Evolutionary conservation across 805 yeast genomes (phyloP).

Genomic region (Wickerhamomyces silvicola): DNA sequence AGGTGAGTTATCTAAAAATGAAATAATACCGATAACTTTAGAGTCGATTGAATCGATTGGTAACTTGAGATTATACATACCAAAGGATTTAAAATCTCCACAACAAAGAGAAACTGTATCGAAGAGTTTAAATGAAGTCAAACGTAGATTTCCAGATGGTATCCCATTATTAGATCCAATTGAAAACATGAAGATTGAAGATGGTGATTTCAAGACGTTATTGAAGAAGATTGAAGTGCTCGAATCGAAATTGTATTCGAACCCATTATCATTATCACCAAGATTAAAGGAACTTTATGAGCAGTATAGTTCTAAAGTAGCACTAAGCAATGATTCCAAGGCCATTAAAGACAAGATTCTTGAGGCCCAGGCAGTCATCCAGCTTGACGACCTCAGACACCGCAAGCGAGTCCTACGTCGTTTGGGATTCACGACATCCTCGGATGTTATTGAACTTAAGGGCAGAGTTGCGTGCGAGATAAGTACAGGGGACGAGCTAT

Average conservation of each 20-base stretch:
- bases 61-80: constrained; percentile 74
- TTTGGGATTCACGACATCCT: constrained; percentile 79
- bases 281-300: constrained; percentile 58
- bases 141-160: constrained; percentile 82
- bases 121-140: constrained; percentile 74
- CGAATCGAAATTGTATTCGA: constrained; percentile 64
- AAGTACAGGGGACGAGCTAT: constrained; percentile 77
- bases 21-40: constrained; percentile 79
- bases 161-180: constrained; percentile 89
- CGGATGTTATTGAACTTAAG: constrained; percentile 89
- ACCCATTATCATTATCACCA: constrained; percentile 60
- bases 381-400: constrained; percentile 86
- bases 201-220: constrained; percentile 65
- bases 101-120: constrained; percentile 54
- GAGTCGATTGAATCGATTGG: constrained; percentile 71
- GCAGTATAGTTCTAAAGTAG: constrained; percentile 58
- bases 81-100: constrained; percentile 61
- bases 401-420: constrained; percentile 91
- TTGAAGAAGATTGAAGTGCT: constrained; percentile 76
- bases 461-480: constrained; percentile 98
- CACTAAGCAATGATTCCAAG: constrained; percentile 52
- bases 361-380: constrained; percentile 88
- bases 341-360: constrained; percentile 55
- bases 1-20: constrained; percentile 67
- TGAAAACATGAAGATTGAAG: constrained; percentile 87